phyloP scores from a whole-genome alignment of 768 basidiomycete genomes.

The Podaxis mareebaensis region DNA sequence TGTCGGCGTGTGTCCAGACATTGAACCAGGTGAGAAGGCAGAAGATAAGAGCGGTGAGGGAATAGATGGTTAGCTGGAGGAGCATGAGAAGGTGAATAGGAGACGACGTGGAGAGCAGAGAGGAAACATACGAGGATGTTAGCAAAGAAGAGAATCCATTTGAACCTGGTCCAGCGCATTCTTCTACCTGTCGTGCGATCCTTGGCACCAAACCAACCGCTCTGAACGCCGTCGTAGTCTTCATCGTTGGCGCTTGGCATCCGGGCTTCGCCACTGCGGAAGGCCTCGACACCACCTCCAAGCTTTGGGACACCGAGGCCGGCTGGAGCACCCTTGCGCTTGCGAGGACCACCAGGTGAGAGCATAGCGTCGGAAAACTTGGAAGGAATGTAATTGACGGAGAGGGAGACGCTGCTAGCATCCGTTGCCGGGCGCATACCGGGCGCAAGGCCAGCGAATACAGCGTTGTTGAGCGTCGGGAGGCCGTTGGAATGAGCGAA shows the following conservation, averaged over 20 bases:
- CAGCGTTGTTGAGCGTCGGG: constrained; percentile 18
- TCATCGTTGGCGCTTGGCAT: constrained; percentile 33
- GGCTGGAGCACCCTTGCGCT: constrained; percentile 32
- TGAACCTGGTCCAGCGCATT: constrained; percentile 81
- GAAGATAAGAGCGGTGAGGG: constrained; percentile 59
- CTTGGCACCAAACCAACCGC: constrained; percentile 7
- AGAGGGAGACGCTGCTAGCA: constrained; percentile 61
- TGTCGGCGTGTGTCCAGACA: constrained; percentile 64
- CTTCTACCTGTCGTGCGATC: constrained; percentile 32
- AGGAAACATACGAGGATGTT: constrained; percentile 47
- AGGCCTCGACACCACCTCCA: constrained; percentile 72
- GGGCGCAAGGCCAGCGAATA: constrained; percentile 39
- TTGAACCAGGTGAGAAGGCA: constrained; percentile 80
- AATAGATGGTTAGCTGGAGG: constrained; percentile 52
- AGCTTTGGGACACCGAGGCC: constrained; percentile 50
- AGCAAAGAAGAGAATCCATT: constrained; percentile 73
- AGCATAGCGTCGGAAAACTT: constrained; percentile 63
- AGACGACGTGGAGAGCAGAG: constrained; percentile 6
- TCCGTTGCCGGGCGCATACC: constrained; percentile 25
- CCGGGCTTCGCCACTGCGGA: constrained; percentile 48
- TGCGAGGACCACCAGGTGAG: constrained; percentile 36
- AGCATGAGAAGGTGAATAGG: not conserved
- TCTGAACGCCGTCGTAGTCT: constrained; percentile 12
- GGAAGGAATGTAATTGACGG: constrained; percentile 72
- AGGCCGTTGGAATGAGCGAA: not conserved